Evolutionary conservation across 1,284 basidiomycete species (phyloP), one percentile per base, ranked within the genome.

Genomic region (Pseudomicrostroma phylloplanum): DNA sequence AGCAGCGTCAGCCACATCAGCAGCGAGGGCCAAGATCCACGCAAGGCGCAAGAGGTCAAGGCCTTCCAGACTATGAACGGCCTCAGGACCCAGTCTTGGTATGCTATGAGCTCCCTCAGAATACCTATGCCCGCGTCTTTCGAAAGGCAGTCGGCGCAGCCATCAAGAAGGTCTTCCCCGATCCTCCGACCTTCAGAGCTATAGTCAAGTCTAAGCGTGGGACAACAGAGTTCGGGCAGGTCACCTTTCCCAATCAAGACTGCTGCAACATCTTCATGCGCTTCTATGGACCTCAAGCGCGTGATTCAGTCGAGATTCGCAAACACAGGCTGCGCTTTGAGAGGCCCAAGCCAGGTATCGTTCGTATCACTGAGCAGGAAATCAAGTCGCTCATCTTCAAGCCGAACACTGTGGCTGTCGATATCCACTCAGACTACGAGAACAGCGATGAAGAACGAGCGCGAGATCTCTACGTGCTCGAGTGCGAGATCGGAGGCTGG

Each of bases 401-500:
- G n/a, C 46, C 46, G 12, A 23, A 48, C 7, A 48, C n/a, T n/a
- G 46, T 23, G n/a, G 17, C 23, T n/a, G 46, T n/a, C n/a, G 46
- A 48, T 48, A 23, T 11, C 3, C 46, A n/a, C 12, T n/a, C n/a
- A 3, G 46, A 48, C 46, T 48, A 48, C 46, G 46, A 48, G 46
- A 23, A 48, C 17, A 23, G 23, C 17, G 46, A 48, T 12, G 46
- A 48, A 23, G 46, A n/a, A n/a, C 3, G 23, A 23, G 46, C 23
- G 4, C 3, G 12, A 11, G n/a, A n/a, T 12, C 46, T 48, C 30
- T 36, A 36, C 46, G 46, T 48, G n/a, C 46, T n/a, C 23, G n/a
- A 48, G n/a, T 48, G 46, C 46, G 46, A 48, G 46, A 3, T 48
- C 23, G 46, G 46, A 48, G 23, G 46, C n/a, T 48, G 46, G 46